Percentiles rank a stretch among this genome's conserved stretches.
phyloP scores from a whole-genome alignment of 1,284 basidiomycete species.

The Cutaneotrichosporon sp. region DNA sequence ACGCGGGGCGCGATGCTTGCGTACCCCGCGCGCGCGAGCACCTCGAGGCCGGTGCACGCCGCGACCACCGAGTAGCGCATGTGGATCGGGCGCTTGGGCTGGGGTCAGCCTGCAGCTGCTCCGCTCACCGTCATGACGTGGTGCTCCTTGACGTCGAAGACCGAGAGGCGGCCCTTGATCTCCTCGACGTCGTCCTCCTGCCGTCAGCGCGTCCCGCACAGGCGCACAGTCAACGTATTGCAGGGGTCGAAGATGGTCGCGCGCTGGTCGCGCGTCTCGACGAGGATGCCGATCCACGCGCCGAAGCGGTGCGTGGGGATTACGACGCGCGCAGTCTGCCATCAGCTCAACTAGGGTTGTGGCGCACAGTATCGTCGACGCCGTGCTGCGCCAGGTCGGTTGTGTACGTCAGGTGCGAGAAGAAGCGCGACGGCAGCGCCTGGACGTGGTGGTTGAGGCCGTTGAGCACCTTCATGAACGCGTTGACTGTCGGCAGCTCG shows the following conservation, averaged over 20 bases:
- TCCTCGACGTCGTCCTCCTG: neutral
- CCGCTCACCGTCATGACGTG: neutral
- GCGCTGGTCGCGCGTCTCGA: neutral
- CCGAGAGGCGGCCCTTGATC: neutral
- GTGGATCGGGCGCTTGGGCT: constrained; percentile 3
- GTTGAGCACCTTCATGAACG: constrained; percentile 2
- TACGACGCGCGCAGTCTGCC: neutral
- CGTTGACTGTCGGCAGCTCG: constrained; percentile 1
- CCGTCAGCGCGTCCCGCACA: neutral
- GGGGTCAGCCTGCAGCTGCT: constrained; percentile 5
- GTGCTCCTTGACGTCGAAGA: neutral
- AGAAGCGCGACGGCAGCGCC: neutral
- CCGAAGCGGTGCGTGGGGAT: neutral
- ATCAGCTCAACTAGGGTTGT: neutral
- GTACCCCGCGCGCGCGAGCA: constrained; percentile 3
- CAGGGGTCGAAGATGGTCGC: neutral
- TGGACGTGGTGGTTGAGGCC: neutral
- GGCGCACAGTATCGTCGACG: neutral
- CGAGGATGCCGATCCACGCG: constrained; percentile 3
- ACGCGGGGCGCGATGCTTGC: neutral
- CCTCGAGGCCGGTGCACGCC: constrained; percentile 5
- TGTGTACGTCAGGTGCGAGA: neutral
- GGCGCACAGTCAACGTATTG: neutral
- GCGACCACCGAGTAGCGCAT: constrained; percentile 3
- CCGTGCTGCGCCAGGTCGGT: neutral